A percentile compares a stretch with the other conserved stretches of the same genome.
These are phyloP conservation scores for Viridothelium virens DNA, from an alignment of 495 filamentous ascomycete species.

Conservation along the genomic window DNA sequence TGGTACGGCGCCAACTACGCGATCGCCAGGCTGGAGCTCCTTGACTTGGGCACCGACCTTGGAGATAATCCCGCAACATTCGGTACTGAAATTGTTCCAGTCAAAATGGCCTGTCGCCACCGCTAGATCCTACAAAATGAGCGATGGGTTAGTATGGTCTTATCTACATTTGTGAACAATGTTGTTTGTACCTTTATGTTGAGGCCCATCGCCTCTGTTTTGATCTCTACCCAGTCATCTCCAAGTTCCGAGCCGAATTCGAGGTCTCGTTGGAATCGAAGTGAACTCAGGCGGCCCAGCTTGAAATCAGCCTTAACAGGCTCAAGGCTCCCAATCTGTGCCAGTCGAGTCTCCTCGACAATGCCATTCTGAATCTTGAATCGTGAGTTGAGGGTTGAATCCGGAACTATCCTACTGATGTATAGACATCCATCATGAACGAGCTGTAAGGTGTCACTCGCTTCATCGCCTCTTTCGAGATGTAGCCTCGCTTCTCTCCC, in stretches of 20 bases:
- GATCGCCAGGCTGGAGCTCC: not conserved
- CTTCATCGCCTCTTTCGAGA: not conserved
- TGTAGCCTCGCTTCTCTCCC: not conserved
- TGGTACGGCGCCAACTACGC: not conserved
- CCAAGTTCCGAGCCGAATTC: not conserved
- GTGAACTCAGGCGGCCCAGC: not conserved
- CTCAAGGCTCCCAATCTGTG: not conserved
- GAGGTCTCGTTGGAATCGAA: not conserved
- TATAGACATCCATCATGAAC: not conserved
- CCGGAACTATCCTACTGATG: not conserved
- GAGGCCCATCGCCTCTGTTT: conserved; percentile 7
- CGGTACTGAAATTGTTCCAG: conserved; percentile 1
- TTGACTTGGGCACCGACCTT: conserved; percentile 1
- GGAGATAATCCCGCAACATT: conserved; percentile 2
- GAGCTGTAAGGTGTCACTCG: not conserved
- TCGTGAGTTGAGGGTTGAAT: not conserved
- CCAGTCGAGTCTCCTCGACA: not conserved
- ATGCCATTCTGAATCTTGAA: not conserved
- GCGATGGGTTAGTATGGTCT: not conserved
- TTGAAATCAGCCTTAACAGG: not conserved
- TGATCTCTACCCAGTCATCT: conserved; percentile 13
- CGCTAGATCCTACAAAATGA: conserved; percentile 8
- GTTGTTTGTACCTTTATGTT: conserved; percentile 1
- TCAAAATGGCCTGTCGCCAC: not conserved
- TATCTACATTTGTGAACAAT: not conserved